Base-by-base conservation (phyloP, 768 basidiomycete genomes). In the Russula griseocarnosa region DNA sequence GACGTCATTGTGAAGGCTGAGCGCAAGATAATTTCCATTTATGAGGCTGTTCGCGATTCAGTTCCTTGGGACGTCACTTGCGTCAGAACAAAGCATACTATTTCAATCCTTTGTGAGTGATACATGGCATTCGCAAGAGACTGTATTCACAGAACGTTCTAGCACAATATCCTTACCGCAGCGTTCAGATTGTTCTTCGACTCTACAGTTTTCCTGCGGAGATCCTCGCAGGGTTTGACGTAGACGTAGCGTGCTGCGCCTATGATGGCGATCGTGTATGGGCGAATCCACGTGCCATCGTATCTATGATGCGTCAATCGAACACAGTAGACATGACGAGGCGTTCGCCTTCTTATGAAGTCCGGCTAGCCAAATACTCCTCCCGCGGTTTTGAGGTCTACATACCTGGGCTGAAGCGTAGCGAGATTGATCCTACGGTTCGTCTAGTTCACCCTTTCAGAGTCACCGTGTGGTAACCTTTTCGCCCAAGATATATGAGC, bases 61-160 rank as follows among this genome's bases (percentile, higher is more conserved):
- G 80, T 86, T 40, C 84, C 84, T 30, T 86, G 85, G 85, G 86
- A 86, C 70, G 82, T 84, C 18, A 86, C 84, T 32, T 86, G 84
- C 56, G 81, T 87, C 61, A 80, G 85, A 46, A 84, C 84, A 61
- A 86, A 83, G 72, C 83, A 87, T 66, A 83, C 84, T 0, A 76
- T 86, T 49, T 86, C 85, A 16, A 85, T 86, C 67, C 81, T 86
- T 70, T 84, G 84, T 80, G 64, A 58, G 81, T 36, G 44, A 44
- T 59, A n/a, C 36, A 28, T 38, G 3, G 9, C 11, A 18, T 38
- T 32, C 14, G 7, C 13, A 38, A n/a, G n/a, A 22, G 7, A 34
- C n/a, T 38, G 22, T 38, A 47, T 32, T 63, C 14, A 65, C 28
- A 8, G 22, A 16, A n/a, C 28, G 1, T 65, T 51, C 26, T 64